Conservation (phyloP, 2,329 filamentous ascomycete genomes). For the Graphilbum ipis-grandicollis region DNA sequence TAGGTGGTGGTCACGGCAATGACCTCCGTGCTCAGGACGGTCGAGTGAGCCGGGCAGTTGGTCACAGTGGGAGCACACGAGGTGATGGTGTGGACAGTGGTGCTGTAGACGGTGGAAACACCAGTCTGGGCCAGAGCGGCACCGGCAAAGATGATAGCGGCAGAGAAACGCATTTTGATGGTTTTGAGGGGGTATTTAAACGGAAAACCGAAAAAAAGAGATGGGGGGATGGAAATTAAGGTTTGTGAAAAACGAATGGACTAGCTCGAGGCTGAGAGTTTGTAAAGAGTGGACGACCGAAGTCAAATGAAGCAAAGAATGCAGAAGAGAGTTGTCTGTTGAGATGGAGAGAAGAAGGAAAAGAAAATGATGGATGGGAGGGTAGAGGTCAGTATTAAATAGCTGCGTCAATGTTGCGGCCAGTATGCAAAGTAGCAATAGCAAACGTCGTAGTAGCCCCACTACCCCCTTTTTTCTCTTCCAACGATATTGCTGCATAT, state of each 20-base stretch:
- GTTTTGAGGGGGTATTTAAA: conserved; percentile 8
- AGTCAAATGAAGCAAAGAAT: conserved; percentile 18
- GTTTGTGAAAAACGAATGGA: conserved; percentile 9
- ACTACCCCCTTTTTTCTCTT: background rate
- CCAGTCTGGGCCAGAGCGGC: conserved; percentile 19
- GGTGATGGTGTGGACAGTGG: conserved; percentile 42
- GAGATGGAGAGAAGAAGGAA: conserved; percentile 15
- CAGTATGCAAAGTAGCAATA: too few species aligned
- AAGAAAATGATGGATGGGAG: conserved; percentile 7
- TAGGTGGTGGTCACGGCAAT: conserved; percentile 27
- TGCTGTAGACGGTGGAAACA: conserved; percentile 33
- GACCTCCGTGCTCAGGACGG: conserved; percentile 25
- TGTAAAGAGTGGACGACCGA: conserved; percentile 24
- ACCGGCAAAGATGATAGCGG: conserved; percentile 30
- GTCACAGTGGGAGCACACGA: conserved; percentile 36
- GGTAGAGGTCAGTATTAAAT: conserved; percentile 16
- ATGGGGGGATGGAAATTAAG: conserved; percentile 5
- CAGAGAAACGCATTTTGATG: conserved; percentile 46
- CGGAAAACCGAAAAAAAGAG: conserved; percentile 4
- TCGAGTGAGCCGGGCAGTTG: conserved; percentile 26
- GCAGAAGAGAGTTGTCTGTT: conserved; percentile 14
- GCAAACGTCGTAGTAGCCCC: too few species aligned
- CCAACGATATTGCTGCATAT: too few species aligned
- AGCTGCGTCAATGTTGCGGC: conserved; percentile 2
- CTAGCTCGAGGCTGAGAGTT: conserved; percentile 12